phyloP scores from a whole-genome alignment of 1,139 yeast species.

The Pichia kudriavzevii region DNA sequence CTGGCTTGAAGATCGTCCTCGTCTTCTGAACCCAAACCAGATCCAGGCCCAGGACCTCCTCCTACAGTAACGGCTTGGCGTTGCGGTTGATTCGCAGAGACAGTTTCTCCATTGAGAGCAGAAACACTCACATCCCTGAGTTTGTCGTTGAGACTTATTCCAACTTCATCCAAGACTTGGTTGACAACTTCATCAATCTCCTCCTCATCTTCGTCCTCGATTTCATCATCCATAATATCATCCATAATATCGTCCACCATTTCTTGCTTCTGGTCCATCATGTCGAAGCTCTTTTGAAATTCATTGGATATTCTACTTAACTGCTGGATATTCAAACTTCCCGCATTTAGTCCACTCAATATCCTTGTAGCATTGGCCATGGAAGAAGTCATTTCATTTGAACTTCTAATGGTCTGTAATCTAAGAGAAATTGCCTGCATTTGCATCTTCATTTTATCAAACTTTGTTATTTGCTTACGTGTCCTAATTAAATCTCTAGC shows the following conservation, averaged over 20 bases:
- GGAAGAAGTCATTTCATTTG: slow-evolving; percentile 91
- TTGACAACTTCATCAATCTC: slow-evolving; percentile 90
- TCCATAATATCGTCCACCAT: slow-evolving; percentile 98
- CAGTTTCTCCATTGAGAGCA: slow-evolving; percentile 25
- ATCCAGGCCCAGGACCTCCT: slow-evolving; percentile 31
- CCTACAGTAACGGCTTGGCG: slow-evolving; percentile 32
- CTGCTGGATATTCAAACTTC: slow-evolving; percentile 81
- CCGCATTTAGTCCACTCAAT: slow-evolving; percentile 74
- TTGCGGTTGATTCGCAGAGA: slow-evolving; percentile 37
- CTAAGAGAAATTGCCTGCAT: slow-evolving; percentile 88
- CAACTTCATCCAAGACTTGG: slow-evolving; percentile 92
- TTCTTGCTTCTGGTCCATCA: slow-evolving; percentile 98
- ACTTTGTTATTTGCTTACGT: slow-evolving; percentile 64
- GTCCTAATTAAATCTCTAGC: slow-evolving; percentile 94
- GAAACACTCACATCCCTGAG: slow-evolving; percentile 38
- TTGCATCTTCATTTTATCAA: slow-evolving; percentile 91
- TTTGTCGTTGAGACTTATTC: slow-evolving; percentile 70
- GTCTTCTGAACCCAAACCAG: slow-evolving; percentile 31
- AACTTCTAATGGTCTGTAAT: slow-evolving; percentile 82
- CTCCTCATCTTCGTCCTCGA: slow-evolving; percentile 70
- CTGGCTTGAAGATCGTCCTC: slow-evolving; percentile 90
- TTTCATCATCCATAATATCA: slow-evolving; percentile 84
- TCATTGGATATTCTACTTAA: slow-evolving; percentile 88
- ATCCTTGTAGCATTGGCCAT: slow-evolving; percentile 94
- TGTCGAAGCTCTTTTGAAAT: slow-evolving; percentile 86